Evolutionary conservation across 371 early-diverging fungal genomes (phyloP), one percentile per base, ranked within the genome.

Genomic region (Capillidium rhysosporum): DNA sequence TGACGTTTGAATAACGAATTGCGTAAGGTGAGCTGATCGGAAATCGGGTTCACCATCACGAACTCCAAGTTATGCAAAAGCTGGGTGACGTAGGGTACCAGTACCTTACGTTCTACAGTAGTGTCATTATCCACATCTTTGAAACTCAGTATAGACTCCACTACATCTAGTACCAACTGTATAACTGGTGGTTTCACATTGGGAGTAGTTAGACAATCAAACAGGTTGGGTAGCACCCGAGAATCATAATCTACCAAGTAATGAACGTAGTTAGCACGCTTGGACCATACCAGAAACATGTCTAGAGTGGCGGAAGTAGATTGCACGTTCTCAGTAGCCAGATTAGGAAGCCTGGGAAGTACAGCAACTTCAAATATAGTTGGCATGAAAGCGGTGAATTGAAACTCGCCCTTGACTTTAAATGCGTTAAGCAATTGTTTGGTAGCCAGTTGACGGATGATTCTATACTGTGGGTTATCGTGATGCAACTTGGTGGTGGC

Each of bases 261-360:
- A 1, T 59, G 10, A 0, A 76, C 65, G 63, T 87, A 87, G 2
- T 67, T 60, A 16, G 59, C 59, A 40, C 75, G 66, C 31, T 69
- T 66, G 1, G 90, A 65, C 94, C 93, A 94, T 1, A 77, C 64
- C 2, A 63, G 62, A 46, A 95, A 74, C 40, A 97, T 63, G 43
- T 77, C 75, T 64, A 91, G 62, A 7, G 92, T 62, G 0, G 84
- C 72, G 0, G 87, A 81, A 1, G 88, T 71, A 40, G 80, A 74
- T 61, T 93, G 92, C 0, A 89, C 80, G 59, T 83, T 85, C 57
- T 95, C 95, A 7, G 63, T 60, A 18, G 73, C 73, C 25, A 95
- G 63, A 5, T 65, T 72, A 20, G 69, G 63, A n/a, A 97, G 56
- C 23, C 89, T 79, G 16, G 80, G 70, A 16, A 70, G 62, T 29